Conservation (phyloP, 2,329 filamentous ascomycete species). For the Penicillium sp. region DNA sequence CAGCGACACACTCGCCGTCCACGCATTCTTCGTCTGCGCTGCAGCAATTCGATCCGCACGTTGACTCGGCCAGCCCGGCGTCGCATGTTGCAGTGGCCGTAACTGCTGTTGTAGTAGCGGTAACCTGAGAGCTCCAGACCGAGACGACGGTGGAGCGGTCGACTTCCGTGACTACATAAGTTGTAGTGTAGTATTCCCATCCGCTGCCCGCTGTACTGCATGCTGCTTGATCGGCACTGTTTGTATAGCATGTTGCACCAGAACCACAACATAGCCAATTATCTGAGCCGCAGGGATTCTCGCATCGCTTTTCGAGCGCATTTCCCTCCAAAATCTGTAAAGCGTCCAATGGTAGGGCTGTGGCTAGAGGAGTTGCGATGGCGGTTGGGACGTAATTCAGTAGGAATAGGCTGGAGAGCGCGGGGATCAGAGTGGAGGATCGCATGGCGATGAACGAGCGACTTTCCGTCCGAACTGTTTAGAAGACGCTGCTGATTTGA, state of each 20-base stretch:
- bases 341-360: slow-evolving; percentile 4
- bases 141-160: slow-evolving; percentile 55
- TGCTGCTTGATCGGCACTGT: slow-evolving; percentile 50
- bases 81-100: slow-evolving; percentile 45
- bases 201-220: slow-evolving; percentile 36
- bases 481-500: background rate
- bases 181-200: slow-evolving; percentile 61
- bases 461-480: background rate
- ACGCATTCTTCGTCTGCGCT: slow-evolving; percentile 45
- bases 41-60: slow-evolving; percentile 49
- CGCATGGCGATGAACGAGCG: slow-evolving; percentile 29
- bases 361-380: slow-evolving; percentile 33
- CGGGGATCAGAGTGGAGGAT: slow-evolving; percentile 24
- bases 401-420: slow-evolving; percentile 31
- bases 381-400: slow-evolving; percentile 20
- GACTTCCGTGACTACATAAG: slow-evolving; percentile 54
- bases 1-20: slow-evolving; percentile 42
- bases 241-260: slow-evolving; percentile 51
- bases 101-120: slow-evolving; percentile 20
- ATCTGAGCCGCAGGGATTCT: slow-evolving; percentile 55
- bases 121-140: slow-evolving; percentile 50
- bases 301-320: slow-evolving; percentile 41
- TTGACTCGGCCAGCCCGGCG: slow-evolving; percentile 44
- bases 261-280: slow-evolving; percentile 52
- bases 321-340: slow-evolving; percentile 6